These are phyloP conservation scores for Auriculariales sp. DNA, from an alignment of 768 basidiomycete species.

Conservation along the genomic window DNA sequence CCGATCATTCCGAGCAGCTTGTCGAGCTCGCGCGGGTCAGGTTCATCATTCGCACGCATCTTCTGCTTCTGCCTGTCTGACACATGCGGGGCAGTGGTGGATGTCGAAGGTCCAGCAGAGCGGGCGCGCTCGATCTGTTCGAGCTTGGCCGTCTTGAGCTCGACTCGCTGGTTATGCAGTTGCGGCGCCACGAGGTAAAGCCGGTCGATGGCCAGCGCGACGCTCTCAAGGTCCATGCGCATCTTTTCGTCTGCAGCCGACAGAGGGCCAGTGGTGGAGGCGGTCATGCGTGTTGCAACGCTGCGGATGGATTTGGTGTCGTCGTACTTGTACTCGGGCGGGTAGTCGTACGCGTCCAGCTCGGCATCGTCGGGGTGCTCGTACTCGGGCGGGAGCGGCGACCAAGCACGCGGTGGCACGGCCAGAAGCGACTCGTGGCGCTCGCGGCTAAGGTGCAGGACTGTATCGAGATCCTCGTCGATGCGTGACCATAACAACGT, in stretches of 20 bases:
- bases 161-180: conserved; percentile 84
- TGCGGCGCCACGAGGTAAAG: conserved; percentile 79
- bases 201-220: conserved; percentile 80
- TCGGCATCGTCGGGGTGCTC: conserved; percentile 23
- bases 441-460: conserved; percentile 51
- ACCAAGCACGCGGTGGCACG: neutral
- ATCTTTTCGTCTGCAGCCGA: conserved; percentile 51
- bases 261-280: conserved; percentile 4
- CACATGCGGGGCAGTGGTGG: conserved; percentile 11
- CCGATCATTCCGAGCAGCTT: conserved; percentile 37
- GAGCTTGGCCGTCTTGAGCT: conserved; percentile 57
- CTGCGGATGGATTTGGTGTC: conserved; percentile 1
- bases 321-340: conserved; percentile 7
- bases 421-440: conserved; percentile 23
- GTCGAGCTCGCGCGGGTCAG: conserved; percentile 37
- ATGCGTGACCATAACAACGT: conserved; percentile 63
- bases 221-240: conserved; percentile 69
- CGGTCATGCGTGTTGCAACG: conserved; percentile 8
- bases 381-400: conserved; percentile 37
- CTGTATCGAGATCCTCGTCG: conserved; percentile 56
- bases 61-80: conserved; percentile 31
- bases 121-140: conserved; percentile 63
- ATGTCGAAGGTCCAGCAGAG: conserved; percentile 17
- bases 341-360: too few relatives aligned
- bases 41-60: conserved; percentile 22